A percentile compares a stretch with the other conserved stretches of the same genome.
Evolutionary conservation across 768 basidiomycete genomes (phyloP).

Genomic region (Lactarius evosmus): DNA sequence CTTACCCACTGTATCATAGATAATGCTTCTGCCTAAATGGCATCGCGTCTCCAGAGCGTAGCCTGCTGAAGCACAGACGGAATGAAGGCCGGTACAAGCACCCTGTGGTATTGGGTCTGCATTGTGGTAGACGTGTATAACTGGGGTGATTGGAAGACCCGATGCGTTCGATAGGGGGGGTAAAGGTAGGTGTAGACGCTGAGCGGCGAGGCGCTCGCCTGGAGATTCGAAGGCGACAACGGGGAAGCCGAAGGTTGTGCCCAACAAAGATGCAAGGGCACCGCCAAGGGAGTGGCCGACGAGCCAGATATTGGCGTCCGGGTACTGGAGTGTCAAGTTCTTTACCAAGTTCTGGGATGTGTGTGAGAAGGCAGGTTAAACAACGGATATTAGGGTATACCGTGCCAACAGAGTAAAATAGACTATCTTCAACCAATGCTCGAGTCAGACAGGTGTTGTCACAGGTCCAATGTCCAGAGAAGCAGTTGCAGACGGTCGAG

Average conservation of each 20-base stretch:
- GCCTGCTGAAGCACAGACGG: conserved; percentile 58
- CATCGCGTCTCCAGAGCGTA: conserved; percentile 62
- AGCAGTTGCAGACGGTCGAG: conserved; percentile 87
- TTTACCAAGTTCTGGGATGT: conserved; percentile 48
- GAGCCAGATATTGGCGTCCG: conserved; percentile 58
- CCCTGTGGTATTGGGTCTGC: conserved; percentile 71
- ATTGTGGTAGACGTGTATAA: conserved; percentile 55
- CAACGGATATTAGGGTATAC: conserved; percentile 43
- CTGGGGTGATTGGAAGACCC: conserved; percentile 30
- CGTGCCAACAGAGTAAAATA: conserved; percentile 90
- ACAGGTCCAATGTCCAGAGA: conserved; percentile 65
- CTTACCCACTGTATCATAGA: conserved; percentile 66
- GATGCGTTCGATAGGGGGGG: conserved; percentile 37
- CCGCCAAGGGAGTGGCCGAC: conserved; percentile 63
- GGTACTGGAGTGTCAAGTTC: conserved; percentile 56
- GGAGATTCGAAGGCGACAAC: conserved; percentile 64
- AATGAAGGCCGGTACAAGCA: conserved; percentile 48
- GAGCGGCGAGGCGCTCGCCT: conserved; percentile 59
- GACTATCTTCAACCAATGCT: conserved; percentile 79
- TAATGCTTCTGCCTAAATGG: conserved; percentile 58
- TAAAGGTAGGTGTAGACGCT: conserved; percentile 59
- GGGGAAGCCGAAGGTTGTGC: conserved; percentile 62
- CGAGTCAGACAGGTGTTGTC: conserved; percentile 77
- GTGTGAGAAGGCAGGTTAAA: not conserved
- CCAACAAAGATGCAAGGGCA: conserved; percentile 59